phyloP scores from a whole-genome alignment of 164 flowering plant genomes.

The Macadamia integrifolia region DNA sequence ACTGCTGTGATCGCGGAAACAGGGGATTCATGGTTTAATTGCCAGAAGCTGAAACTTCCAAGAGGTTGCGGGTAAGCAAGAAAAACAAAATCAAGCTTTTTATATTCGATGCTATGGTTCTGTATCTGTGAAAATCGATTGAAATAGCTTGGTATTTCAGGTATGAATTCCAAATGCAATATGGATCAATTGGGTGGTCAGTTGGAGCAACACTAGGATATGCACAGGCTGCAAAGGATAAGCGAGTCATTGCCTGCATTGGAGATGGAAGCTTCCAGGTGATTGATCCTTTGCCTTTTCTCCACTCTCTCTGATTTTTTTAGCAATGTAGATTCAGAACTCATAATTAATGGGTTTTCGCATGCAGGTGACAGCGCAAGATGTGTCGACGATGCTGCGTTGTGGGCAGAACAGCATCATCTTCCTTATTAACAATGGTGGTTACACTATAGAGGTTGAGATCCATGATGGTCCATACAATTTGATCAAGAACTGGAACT shows the following conservation, averaged over 20 bases:
- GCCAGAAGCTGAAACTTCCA: conserved; percentile 79
- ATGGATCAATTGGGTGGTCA: conserved; percentile 94
- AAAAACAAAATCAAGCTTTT: not conserved
- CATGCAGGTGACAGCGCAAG: conserved; percentile 73
- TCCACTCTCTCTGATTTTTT: not conserved
- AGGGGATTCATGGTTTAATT: conserved; percentile 90
- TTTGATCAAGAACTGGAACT: conserved; percentile 84
- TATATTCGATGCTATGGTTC: not conserved
- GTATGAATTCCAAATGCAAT: conserved; percentile 82
- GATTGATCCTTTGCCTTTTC: not conserved
- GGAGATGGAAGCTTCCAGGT: conserved; percentile 98
- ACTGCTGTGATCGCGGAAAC: conserved; percentile 84
- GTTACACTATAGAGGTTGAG: conserved; percentile 76
- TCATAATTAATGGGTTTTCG: not conserved
- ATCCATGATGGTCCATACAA: conserved; percentile 91
- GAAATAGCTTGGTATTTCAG: conserved; percentile 26
- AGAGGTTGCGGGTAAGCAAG: conserved; percentile 70
- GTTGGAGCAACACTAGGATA: conserved; percentile 93
- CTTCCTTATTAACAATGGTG: conserved; percentile 85
- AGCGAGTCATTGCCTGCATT: conserved; percentile 78
- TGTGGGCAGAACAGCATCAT: conserved; percentile 63
- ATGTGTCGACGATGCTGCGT: conserved; percentile 76
- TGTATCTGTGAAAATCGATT: too few species aligned
- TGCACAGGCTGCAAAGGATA: conserved; percentile 69
- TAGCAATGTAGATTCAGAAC: too few species aligned